These are phyloP conservation scores for Triglochin maritima DNA, from an alignment of 106 monocot species.

Conservation along the genomic window DNA sequence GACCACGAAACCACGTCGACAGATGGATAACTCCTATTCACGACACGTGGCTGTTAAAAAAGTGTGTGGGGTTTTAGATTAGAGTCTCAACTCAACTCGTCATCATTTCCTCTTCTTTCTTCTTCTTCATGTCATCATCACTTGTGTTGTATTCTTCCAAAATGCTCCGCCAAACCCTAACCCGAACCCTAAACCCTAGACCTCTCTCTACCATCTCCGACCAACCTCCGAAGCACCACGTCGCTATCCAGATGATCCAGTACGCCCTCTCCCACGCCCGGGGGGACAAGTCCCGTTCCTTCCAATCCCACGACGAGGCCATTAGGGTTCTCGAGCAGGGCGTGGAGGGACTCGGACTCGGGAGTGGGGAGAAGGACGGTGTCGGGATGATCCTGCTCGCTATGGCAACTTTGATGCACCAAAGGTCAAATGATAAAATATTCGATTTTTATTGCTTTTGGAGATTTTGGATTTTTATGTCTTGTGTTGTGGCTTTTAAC, in stretches of 20 bases:
- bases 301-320: constrained; percentile 19
- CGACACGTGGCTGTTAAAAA: too few relatives aligned
- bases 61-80: too few relatives aligned
- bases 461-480: neutral
- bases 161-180: too few relatives aligned
- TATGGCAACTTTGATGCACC: constrained; percentile 20
- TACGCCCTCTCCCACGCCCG: constrained; percentile 20
- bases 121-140: too few relatives aligned
- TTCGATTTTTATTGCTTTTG: neutral
- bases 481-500: neutral
- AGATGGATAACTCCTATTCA: too few relatives aligned
- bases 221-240: constrained; percentile 2
- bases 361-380: constrained; percentile 6
- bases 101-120: too few relatives aligned
- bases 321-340: constrained; percentile 19
- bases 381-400: constrained; percentile 17
- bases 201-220: neutral
- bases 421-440: constrained; percentile 2
- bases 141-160: too few relatives aligned
- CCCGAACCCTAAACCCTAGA: too few relatives aligned
- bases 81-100: too few relatives aligned
- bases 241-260: constrained; percentile 21
- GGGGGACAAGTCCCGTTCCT: constrained; percentile 9
- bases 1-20: too few relatives aligned
- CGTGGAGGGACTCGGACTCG: constrained; percentile 4